phyloP scores from a whole-genome alignment of 2,329 filamentous ascomycete genomes.

The Gnomoniopsis smithogilvyi region DNA sequence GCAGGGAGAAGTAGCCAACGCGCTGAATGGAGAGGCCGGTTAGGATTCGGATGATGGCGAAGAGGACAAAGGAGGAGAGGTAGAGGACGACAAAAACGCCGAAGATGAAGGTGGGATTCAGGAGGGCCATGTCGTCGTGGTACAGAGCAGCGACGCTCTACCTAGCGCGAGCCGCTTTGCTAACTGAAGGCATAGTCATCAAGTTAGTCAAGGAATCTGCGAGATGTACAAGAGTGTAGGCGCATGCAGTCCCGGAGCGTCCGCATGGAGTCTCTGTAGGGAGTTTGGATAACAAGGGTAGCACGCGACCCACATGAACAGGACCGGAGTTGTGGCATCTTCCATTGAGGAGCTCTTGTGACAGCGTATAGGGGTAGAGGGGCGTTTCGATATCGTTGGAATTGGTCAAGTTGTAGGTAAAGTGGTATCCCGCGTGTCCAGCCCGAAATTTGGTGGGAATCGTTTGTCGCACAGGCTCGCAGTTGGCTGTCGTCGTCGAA shows the following conservation, averaged over 20 bases:
- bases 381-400: neutral
- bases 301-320: constrained; percentile 15
- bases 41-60: constrained; percentile 86
- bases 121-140: constrained; percentile 53
- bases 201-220: constrained; percentile 5
- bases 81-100: constrained; percentile 84
- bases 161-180: constrained; percentile 18
- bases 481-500: neutral
- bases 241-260: constrained; percentile 1
- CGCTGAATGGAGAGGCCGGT: constrained; percentile 96
- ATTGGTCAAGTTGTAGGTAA: neutral
- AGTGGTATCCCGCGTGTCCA: neutral
- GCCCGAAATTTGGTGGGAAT: constrained; percentile 1
- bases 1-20: constrained; percentile 87
- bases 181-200: constrained; percentile 9
- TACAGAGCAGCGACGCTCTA: constrained; percentile 21
- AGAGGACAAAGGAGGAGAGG: constrained; percentile 86
- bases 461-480: neutral
- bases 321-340: constrained; percentile 15
- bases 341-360: constrained; percentile 12
- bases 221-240: neutral
- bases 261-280: neutral
- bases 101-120: constrained; percentile 78
- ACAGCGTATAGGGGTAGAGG: neutral
- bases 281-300: neutral